Conservation (phyloP, 1,139 yeast genomes). For the Zygosaccharomyces pseudobailii region DNA sequence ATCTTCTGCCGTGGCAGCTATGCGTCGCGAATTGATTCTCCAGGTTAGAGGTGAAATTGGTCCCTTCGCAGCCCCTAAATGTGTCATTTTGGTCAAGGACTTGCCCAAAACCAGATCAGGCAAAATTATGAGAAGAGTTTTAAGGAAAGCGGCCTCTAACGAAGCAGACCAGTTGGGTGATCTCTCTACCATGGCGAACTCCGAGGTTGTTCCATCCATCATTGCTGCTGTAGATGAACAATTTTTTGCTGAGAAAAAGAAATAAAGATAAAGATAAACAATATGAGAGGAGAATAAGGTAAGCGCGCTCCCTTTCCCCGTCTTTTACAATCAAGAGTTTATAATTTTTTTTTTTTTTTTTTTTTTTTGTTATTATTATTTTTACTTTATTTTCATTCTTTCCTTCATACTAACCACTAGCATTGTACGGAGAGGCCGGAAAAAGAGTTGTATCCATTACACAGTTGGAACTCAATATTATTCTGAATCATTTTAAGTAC, state of each 20-base stretch:
- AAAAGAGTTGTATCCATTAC: too few relatives aligned
- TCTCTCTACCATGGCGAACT: conserved; percentile 71
- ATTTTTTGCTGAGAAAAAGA: conserved; percentile 28
- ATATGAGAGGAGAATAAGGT: neutral
- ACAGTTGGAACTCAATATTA: too few relatives aligned
- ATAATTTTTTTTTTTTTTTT: neutral
- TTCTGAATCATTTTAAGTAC: neutral
- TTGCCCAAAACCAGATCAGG: conserved; percentile 83
- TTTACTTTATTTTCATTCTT: neutral
- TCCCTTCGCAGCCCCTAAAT: conserved; percentile 79
- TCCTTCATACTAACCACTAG: neutral
- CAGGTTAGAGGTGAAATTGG: conserved; percentile 79
- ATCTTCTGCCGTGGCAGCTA: conserved; percentile 41
- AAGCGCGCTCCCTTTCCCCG: neutral
- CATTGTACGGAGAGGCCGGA: neutral
- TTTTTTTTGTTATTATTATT: neutral
- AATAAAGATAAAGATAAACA: conserved; percentile 7
- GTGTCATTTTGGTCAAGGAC: conserved; percentile 66
- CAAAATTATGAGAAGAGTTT: conserved; percentile 77
- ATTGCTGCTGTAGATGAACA: conserved; percentile 43
- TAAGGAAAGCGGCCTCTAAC: conserved; percentile 71
- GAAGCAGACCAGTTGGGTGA: conserved; percentile 78
- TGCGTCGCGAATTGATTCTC: conserved; percentile 57
- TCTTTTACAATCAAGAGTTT: neutral
- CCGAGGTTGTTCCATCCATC: conserved; percentile 73